Base-by-base conservation (phyloP, 2,329 filamentous ascomycete genomes). In the Capronia epimyces region DNA sequence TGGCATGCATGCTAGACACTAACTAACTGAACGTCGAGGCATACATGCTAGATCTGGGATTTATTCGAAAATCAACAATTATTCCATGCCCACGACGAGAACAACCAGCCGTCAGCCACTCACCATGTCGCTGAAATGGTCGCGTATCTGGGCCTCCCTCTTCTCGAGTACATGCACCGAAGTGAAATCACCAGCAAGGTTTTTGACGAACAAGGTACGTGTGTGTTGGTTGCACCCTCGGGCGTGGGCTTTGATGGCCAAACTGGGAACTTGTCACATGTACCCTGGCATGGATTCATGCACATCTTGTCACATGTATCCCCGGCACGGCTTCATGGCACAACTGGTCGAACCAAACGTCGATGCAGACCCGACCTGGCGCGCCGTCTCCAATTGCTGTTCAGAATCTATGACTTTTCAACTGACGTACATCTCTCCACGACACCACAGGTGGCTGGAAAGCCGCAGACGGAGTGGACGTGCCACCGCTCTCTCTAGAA, bases 41-140 rank as follows among this genome's bases (percentile, higher is more conserved):
- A n/a, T n/a, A 27, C 21, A 42, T 42, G 7, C 21, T 42, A 42
- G 39, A 42, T 27, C 13, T 42, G 39, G 39, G 39, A 42, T 25
- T 20, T 37, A 5, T 44, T 32, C n/a, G 42, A 44, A 16, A 32
- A 32, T 12, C 21, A 16, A 27, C 42, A 44, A 18, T 32, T 44
- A 29, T 44, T 50, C 21, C 32, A 50, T 37, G 48, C 41, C 20
- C 20, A 25, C 22, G 43, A 40, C 31, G 41, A 45, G 39, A 27
- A 40, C 36, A n/a, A 40, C 6, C 31, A 50, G 34, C 18, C 20
- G 6, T 45, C 41, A 37, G 48, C 41, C 18, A 31, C 41, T 1
- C 42, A 50, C 31, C 43, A 50, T 32, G 31, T 50, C 18, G 48
- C 48, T 20, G 48, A 50, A 31, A 50, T 50, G 48, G 43, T 50